A percentile compares a stretch with the other conserved stretches of the same genome.
Conservation (phyloP, 2,329 filamentous ascomycete species). For the Colletotrichum siamense region DNA sequence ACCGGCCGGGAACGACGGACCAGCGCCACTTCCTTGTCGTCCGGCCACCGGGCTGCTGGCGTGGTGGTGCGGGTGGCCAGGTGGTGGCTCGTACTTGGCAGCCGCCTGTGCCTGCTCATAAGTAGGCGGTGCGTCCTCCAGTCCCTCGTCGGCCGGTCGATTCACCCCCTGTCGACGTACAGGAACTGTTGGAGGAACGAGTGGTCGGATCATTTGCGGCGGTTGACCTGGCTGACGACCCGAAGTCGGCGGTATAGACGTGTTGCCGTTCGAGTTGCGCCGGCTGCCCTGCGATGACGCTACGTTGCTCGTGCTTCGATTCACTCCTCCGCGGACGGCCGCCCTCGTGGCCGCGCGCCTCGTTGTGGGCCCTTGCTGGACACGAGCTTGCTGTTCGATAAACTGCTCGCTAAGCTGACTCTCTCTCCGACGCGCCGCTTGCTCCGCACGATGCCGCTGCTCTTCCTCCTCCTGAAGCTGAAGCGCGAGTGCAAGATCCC, state of each 20-base stretch:
- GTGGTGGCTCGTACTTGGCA: conserved; percentile 55
- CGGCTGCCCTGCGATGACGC: conserved; percentile 7
- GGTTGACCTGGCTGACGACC: conserved; percentile 19
- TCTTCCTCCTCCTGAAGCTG: conserved; percentile 97
- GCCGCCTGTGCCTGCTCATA: conserved; percentile 63
- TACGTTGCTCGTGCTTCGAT: conserved; percentile 12
- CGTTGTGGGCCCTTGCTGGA: conserved; percentile 30
- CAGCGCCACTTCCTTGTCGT: conserved; percentile 2
- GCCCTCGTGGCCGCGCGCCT: conserved; percentile 25
- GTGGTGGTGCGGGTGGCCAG: conserved; percentile 56
- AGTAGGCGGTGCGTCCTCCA: conserved; percentile 60
- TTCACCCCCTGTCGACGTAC: conserved; percentile 41
- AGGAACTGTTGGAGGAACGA: conserved; percentile 47
- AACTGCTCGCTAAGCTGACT: conserved; percentile 72
- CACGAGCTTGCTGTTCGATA: conserved; percentile 68
- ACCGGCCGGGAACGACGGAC: conserved; percentile 7
- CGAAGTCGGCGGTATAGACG: not conserved
- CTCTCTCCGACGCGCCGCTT: conserved; percentile 69
- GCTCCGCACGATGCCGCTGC: conserved; percentile 68
- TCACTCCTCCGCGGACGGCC: conserved; percentile 20
- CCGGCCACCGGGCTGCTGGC: conserved; percentile 39
- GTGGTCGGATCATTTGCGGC: conserved; percentile 48
- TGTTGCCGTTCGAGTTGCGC: conserved; percentile 17
- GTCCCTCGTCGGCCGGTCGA: conserved; percentile 40
- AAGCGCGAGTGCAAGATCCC: conserved; percentile 85